These are phyloP conservation scores for Ogataea nitratoaversa DNA, from an alignment of 805 yeast genomes.

Conservation along the genomic window DNA sequence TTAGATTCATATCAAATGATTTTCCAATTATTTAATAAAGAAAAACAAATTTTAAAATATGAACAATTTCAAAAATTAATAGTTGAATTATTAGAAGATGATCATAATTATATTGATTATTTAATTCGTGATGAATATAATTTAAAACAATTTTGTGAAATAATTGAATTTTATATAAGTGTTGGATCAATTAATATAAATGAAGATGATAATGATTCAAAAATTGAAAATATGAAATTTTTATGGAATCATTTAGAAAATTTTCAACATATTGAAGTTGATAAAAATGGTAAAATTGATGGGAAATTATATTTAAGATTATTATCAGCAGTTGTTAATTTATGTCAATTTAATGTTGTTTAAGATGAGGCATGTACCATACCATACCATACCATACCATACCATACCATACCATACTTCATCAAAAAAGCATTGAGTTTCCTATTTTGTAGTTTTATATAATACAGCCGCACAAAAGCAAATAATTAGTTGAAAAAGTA, in stretches of 20 bases:
- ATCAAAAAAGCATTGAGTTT: too few relatives aligned
- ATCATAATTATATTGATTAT: neutral
- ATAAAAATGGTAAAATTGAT: constrained; percentile 4
- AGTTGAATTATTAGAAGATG: constrained; percentile 7
- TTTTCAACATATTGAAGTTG: constrained; percentile 8
- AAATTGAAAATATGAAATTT: constrained; percentile 7
- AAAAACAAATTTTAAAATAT: constrained; percentile 6
- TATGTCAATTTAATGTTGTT: neutral
- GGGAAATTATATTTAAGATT: constrained; percentile 3
- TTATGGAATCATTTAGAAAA: constrained; percentile 10
- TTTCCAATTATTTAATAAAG: constrained; percentile 5
- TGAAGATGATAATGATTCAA: constrained; percentile 8
- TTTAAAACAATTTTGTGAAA: constrained; percentile 6
- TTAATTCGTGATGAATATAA: constrained; percentile 9
- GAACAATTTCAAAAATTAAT: constrained; percentile 12
- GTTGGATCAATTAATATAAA: constrained; percentile 11
- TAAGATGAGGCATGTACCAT: constrained; percentile 1
- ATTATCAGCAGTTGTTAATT: constrained; percentile 5
- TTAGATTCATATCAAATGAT: constrained; percentile 3
- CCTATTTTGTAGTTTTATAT: too few relatives aligned
- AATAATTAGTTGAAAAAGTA: too few relatives aligned
- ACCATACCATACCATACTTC: too few relatives aligned
- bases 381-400: too few relatives aligned
- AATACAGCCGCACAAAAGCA: too few relatives aligned
- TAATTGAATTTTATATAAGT: constrained; percentile 10